These are phyloP conservation scores for Melampsora americana DNA, from an alignment of 1,284 basidiomycete genomes.

Conservation along the genomic window DNA sequence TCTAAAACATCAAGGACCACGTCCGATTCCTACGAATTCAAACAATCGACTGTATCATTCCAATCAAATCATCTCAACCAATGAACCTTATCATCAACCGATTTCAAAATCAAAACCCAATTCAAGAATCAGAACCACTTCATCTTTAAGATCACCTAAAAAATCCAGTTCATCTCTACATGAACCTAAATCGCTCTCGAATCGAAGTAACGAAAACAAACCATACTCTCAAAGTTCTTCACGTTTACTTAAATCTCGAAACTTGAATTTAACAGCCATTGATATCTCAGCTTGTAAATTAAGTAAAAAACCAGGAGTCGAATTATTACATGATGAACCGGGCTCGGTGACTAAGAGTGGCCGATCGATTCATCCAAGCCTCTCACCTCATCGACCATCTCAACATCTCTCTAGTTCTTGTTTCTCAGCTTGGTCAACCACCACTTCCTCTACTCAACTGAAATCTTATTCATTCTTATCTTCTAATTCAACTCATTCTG, in stretches of 20 bases:
- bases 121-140: too few species aligned
- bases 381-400: not conserved
- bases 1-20: slow-evolving; percentile 28
- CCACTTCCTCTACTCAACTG: slow-evolving; percentile 9
- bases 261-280: slow-evolving; percentile 20
- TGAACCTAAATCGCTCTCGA: not conserved
- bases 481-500: too few species aligned
- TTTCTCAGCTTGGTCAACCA: slow-evolving; percentile 35
- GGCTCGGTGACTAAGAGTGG: not conserved
- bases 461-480: not conserved
- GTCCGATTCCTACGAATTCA: not conserved
- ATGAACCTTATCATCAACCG: not conserved
- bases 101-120: not conserved
- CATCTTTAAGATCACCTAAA: too few species aligned
- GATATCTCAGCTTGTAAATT: slow-evolving; percentile 16
- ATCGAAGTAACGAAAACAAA: not conserved
- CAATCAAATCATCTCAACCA: not conserved
- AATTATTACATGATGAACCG: slow-evolving; percentile 6
- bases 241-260: slow-evolving; percentile 31
- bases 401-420: slow-evolving; percentile 1
- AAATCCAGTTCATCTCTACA: not conserved
- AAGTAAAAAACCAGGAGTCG: not conserved
- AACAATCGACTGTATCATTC: not conserved
- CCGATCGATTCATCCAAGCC: not conserved
- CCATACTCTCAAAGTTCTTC: slow-evolving; percentile 1